A percentile compares a stretch with the other conserved stretches of the same genome.
Evolutionary conservation across 2,329 filamentous ascomycete genomes (phyloP).

Genomic region (Biscogniauxia mediterranea): DNA sequence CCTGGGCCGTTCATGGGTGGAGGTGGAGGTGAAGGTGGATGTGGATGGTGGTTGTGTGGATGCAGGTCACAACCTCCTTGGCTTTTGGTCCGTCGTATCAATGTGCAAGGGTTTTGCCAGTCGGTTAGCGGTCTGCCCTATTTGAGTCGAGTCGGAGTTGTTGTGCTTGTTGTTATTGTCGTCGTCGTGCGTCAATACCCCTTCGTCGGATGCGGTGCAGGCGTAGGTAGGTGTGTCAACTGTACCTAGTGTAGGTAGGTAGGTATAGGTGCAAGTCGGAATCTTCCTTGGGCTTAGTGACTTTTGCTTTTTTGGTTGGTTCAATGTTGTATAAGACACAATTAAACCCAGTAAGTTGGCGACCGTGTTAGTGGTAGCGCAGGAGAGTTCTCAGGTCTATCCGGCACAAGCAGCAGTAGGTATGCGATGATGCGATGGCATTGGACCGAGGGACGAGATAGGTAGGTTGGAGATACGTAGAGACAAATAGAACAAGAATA

Average conservation of each 20-base stretch:
- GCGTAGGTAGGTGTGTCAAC: too few relatives aligned
- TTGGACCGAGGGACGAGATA: neutral
- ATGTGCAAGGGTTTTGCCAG: neutral
- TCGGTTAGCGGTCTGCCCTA: neutral
- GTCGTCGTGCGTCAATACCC: neutral
- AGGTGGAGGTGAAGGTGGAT: too few relatives aligned
- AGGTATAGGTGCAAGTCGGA: too few relatives aligned
- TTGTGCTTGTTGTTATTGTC: neutral
- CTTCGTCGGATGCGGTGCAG: too few relatives aligned
- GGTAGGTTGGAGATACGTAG: slow-evolving; percentile 1
- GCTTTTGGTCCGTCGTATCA: neutral
- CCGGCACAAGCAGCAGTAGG: too few relatives aligned
- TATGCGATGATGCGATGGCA: neutral
- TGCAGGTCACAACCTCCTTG: neutral
- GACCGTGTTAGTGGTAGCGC: too few relatives aligned
- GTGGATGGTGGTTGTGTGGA: neutral
- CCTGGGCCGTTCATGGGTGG: slow-evolving; percentile 4
- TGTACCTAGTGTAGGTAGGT: too few relatives aligned
- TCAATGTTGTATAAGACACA: too few relatives aligned
- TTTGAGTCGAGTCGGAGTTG: neutral
- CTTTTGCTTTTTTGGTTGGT: too few relatives aligned
- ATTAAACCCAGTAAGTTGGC: too few relatives aligned
- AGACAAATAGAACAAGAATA: neutral
- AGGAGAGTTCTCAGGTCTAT: slow-evolving; percentile 5
- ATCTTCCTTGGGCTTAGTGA: too few relatives aligned